phyloP scores from a whole-genome alignment of 108 stramenopile genomes.

The Skeletonema potamos region DNA sequence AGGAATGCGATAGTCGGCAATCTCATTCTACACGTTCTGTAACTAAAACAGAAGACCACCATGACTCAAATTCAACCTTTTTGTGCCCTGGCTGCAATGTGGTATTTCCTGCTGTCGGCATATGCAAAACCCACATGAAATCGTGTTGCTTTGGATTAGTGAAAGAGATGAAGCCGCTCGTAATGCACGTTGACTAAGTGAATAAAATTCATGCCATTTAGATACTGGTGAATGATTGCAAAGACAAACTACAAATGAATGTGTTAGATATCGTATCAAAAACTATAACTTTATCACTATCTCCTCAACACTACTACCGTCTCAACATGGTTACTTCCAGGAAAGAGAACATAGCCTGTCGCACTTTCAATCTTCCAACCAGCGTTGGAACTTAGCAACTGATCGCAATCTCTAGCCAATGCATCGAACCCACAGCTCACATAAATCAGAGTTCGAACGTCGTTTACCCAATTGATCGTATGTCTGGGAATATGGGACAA shows the following conservation, averaged over 20 bases:
- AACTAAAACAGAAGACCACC: not conserved
- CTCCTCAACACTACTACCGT: conserved; percentile 89
- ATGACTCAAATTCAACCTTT: not conserved
- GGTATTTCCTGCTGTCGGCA: not conserved
- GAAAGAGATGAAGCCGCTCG: not conserved
- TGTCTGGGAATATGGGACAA: conserved; percentile 56
- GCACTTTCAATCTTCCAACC: conserved; percentile 90
- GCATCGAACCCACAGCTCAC: conserved; percentile 98
- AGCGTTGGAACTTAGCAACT: conserved; percentile 61
- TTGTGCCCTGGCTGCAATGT: not conserved
- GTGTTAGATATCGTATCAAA: too few relatives aligned
- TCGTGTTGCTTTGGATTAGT: conserved; percentile 1
- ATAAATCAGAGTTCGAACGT: conserved; percentile 87
- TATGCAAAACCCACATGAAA: not conserved
- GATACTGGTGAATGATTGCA: not conserved
- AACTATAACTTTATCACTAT: conserved; percentile 3
- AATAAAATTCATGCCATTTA: not conserved
- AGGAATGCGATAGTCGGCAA: not conserved
- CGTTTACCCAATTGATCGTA: conserved; percentile 70
- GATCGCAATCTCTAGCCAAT: conserved; percentile 87
- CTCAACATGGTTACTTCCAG: conserved; percentile 95
- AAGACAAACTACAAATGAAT: not conserved
- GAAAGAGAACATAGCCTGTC: conserved; percentile 94
- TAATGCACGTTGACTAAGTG: too few relatives aligned
- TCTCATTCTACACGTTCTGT: too few relatives aligned